phyloP scores from a whole-genome alignment of 129 eudicot genomes.

The Flaveria trinervia region DNA sequence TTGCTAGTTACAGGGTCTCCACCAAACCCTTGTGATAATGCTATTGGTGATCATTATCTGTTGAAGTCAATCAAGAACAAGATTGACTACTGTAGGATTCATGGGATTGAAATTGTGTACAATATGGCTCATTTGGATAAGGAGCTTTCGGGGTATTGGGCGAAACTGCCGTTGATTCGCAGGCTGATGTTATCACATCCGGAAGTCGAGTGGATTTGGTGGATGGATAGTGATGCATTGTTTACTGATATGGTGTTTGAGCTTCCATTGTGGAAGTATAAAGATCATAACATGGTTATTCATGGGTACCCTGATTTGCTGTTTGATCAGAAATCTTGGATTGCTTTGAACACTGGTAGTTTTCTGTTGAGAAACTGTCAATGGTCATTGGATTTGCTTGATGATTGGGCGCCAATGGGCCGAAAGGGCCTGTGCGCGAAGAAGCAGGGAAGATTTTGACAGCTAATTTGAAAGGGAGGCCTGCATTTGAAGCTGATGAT shows the following conservation, averaged over 20 bases:
- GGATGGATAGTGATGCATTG: conserved; percentile 99
- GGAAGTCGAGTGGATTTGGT: conserved; percentile 99
- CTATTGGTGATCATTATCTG: conserved; percentile 94
- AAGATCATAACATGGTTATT: conserved; percentile 64
- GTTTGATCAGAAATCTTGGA: conserved; percentile 82
- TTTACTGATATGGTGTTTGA: conserved; percentile 95
- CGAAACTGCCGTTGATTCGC: conserved; percentile 82
- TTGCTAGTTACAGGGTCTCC: conserved; percentile 90
- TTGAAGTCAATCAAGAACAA: conserved; percentile 79
- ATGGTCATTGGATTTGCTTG: conserved; percentile 93
- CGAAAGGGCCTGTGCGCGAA: conserved; percentile 84
- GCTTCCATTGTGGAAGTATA: conserved; percentile 60
- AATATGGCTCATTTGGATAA: conserved; percentile 93
- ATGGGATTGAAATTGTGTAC: conserved; percentile 90
- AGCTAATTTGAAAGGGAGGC: conserved; percentile 82
- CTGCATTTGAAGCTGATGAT: conserved; percentile 96
- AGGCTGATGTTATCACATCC: conserved; percentile 89
- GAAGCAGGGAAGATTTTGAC: conserved; percentile 87
- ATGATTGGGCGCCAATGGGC: conserved; percentile 97
- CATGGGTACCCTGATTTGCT: conserved; percentile 91
- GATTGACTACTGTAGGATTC: conserved; percentile 94
- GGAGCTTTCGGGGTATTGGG: conserved; percentile 87
- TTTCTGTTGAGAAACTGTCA: conserved; percentile 82
- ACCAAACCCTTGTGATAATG: conserved; percentile 86
- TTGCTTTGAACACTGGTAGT: conserved; percentile 88